A percentile compares a stretch with the other conserved stretches of the same genome.
phyloP scores from a whole-genome alignment of 129 eudicot species.

The Centaurea solstitialis region DNA sequence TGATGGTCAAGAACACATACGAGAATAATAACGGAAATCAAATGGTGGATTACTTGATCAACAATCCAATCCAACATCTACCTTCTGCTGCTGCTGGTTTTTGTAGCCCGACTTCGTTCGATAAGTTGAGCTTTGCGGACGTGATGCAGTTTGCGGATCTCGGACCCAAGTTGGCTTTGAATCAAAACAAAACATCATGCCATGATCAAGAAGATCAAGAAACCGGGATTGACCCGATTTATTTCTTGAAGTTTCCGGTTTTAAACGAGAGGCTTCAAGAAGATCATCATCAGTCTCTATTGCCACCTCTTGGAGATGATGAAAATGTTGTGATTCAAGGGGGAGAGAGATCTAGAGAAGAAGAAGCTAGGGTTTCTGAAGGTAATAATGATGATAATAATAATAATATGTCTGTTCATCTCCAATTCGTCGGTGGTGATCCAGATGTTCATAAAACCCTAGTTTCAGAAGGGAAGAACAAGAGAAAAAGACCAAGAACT shows the following conservation, averaged over 20 bases:
- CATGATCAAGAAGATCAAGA: slow-evolving; percentile 50
- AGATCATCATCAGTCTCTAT: slow-evolving; percentile 40
- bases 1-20: slow-evolving; percentile 43
- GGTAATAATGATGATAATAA: neutral
- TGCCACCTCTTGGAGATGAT: slow-evolving; percentile 43
- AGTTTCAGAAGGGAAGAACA: slow-evolving; percentile 53
- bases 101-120: slow-evolving; percentile 44
- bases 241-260: slow-evolving; percentile 80
- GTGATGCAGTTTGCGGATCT: slow-evolving; percentile 97
- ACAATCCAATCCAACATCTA: slow-evolving; percentile 36
- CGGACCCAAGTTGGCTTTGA: slow-evolving; percentile 70
- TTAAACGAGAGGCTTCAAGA: slow-evolving; percentile 54
- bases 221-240: slow-evolving; percentile 63
- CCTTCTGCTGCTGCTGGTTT: slow-evolving; percentile 32
- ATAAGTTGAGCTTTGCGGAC: slow-evolving; percentile 88
- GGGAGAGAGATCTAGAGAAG: slow-evolving; percentile 35
- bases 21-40: slow-evolving; percentile 44
- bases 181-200: slow-evolving; percentile 49
- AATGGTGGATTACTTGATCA: slow-evolving; percentile 65
- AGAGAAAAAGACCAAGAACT: slow-evolving; percentile 90
- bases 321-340: slow-evolving; percentile 28
- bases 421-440: slow-evolving; percentile 52
- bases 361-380: slow-evolving; percentile 39
- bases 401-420: slow-evolving; percentile 33
- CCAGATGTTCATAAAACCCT: slow-evolving; percentile 48